These are phyloP conservation scores for Cladosporium austrohemisphaericum DNA, from an alignment of 2,329 filamentous ascomycete genomes.

Conservation along the genomic window DNA sequence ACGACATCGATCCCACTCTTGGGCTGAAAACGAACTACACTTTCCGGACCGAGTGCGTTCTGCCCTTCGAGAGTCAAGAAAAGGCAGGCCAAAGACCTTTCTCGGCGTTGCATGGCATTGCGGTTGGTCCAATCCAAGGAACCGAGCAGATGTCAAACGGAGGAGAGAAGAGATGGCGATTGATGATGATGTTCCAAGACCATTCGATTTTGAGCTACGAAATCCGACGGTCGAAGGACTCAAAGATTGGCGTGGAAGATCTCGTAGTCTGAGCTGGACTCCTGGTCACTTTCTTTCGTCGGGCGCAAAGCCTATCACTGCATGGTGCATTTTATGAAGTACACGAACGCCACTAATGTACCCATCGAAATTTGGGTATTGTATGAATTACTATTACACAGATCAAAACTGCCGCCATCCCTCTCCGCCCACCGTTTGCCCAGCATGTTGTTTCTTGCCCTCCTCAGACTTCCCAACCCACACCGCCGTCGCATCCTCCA, in stretches of 20 bases:
- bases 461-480: slow-evolving; percentile 43
- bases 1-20: slow-evolving; percentile 8
- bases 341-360: background rate
- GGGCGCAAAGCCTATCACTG: background rate
- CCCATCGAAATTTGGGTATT: no score
- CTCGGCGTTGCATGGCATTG: slow-evolving; percentile 63
- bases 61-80: slow-evolving; percentile 56
- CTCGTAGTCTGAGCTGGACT: slow-evolving; percentile 1
- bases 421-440: slow-evolving; percentile 44
- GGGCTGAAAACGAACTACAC: slow-evolving; percentile 33
- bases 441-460: slow-evolving; percentile 38
- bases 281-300: background rate
- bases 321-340: background rate
- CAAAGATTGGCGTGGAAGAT: background rate
- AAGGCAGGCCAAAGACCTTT: slow-evolving; percentile 39
- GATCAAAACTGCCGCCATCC: slow-evolving; percentile 45
- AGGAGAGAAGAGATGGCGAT: slow-evolving; percentile 54
- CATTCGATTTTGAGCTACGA: slow-evolving; percentile 69
- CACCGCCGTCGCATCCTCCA: slow-evolving; percentile 42
- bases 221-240: slow-evolving; percentile 34
- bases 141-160: slow-evolving; percentile 28
- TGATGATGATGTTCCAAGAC: slow-evolving; percentile 70
- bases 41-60: slow-evolving; percentile 54
- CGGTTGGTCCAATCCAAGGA: slow-evolving; percentile 61
- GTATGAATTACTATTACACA: no score